Base-by-base conservation (phyloP, 140 eudicot genomes). In the Senecio squalidus region DNA sequence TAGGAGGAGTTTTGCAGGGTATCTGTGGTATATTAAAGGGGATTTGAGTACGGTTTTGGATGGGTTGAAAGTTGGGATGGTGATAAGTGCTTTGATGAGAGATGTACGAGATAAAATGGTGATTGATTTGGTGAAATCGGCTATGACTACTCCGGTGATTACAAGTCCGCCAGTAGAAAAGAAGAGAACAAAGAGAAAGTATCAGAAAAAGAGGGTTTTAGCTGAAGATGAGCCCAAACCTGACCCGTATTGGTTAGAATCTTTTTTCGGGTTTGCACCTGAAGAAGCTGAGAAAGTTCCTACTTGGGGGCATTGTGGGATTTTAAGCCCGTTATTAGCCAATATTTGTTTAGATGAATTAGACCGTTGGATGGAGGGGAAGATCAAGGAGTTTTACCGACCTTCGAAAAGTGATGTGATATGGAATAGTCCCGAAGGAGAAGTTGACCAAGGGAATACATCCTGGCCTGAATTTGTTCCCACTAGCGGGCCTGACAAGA, bases 381-480 rank as follows among this genome's bases (percentile, higher is more conserved):
- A 82, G 65, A 88, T 88, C 10, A 69, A 75, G 39, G 96, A 93
- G n/a, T 82, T 88, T 24, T 93, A 88, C 33, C 58, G 74, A 29
- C 96, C 99, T 30, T 81, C 85, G 6, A 90, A 88, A 60, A 82
- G 83, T 34, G 99, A 93, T 47, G 95, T 90, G 30, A 82, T 92
- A 55, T 88, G 99, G 99, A 92, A 88, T 55, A 74, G 77, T 41
- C 90, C 96, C 0, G 94, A 88, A 25, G 94, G 94, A 22, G 99
- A 93, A 46, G 75, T 78, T 18, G 95, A 83, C 52, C 99, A 93
- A 25, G 95, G 95, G 15, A 93, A 93, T 60, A 90, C 99, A 16
- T 88, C 96, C 4, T 93, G 99, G 99, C 99, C 99, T 1, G 99
- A 93, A 74, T 93, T 93, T 31, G 99, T 93, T 63, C 99, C 99